Evolutionary conservation across 1,139 yeast genomes (phyloP), one percentile per base, ranked within the genome.

Genomic region (Scheffersomyces lignicola): DNA sequence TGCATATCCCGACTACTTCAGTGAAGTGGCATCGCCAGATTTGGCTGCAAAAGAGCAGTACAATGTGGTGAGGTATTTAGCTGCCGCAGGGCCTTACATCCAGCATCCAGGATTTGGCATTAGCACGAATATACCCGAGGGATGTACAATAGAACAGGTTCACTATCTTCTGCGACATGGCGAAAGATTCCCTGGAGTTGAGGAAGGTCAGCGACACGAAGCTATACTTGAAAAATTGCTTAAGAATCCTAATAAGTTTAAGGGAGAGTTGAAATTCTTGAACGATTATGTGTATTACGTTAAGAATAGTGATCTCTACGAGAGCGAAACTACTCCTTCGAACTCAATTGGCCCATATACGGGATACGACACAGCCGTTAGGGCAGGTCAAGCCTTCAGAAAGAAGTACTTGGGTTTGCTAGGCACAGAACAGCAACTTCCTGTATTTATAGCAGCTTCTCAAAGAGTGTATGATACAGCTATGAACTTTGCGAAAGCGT

Each of bases 11-110:
- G 43, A 41, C 22, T 55, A 53, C 31, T 56, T 49, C 46, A 47
- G 54, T 37, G 48, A 52, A 29, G 59, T 59, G 3, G 60, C 63
- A 10, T 40, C 52, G 13, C 63, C 64, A 1, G 54, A 55, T 18
- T 53, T 54, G 32, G 60, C 63, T 8, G 54, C 65, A 3, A 43
- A 51, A 15, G 56, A 56, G 24, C 64, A 58, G 37, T 60, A 52
- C 37, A 65, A 64, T 40, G 45, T 62, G 15, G 56, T 60, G 35
- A 54, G 52, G 33, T 60, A 55, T 39, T 48, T 65, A 36, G 64
- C 58, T 16, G 70, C 67, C 4, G 51, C 65, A 14, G 70, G 65
- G 1, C 70, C 71, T 4, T 65, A 62, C 37, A 48, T 61, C n/a
- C 69, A 65, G 35, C 51, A 52, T 22, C 47, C 52, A 3, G 70